Evolutionary conservation across 257 asterid genomes (phyloP).

Genomic region (Thymus quinquecostatus): DNA sequence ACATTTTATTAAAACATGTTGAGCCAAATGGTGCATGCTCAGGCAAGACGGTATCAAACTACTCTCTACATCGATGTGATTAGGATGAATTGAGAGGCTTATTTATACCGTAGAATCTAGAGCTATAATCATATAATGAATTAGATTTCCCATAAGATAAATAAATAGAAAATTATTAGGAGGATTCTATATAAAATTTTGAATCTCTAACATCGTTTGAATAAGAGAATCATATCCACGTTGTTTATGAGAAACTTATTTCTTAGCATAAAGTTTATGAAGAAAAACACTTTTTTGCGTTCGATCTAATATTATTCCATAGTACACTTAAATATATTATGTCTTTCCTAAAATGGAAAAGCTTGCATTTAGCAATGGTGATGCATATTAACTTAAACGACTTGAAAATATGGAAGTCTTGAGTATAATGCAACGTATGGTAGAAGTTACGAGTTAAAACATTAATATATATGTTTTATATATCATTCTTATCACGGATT

Average conservation of each 20-base stretch:
- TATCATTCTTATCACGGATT: neutral
- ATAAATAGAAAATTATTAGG: neutral
- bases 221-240: neutral
- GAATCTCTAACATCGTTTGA: neutral
- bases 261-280: neutral
- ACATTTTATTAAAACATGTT: too few relatives aligned
- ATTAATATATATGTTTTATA: neutral
- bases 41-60: too few relatives aligned
- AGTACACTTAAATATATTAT: too few relatives aligned
- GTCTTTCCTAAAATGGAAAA: neutral
- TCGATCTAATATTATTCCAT: neutral
- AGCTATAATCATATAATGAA: neutral
- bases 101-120: neutral
- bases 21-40: too few relatives aligned
- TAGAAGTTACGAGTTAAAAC: neutral
- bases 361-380: neutral
- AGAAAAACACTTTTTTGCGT: neutral
- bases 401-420: neutral
- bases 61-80: neutral
- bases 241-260: neutral
- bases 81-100: neutral
- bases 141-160: neutral
- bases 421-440: neutral
- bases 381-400: neutral
- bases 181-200: neutral